Evolutionary conservation across 768 basidiomycete genomes (phyloP), one percentile per base, ranked within the genome.

Genomic region (Hygrophorus pudorinus): DNA sequence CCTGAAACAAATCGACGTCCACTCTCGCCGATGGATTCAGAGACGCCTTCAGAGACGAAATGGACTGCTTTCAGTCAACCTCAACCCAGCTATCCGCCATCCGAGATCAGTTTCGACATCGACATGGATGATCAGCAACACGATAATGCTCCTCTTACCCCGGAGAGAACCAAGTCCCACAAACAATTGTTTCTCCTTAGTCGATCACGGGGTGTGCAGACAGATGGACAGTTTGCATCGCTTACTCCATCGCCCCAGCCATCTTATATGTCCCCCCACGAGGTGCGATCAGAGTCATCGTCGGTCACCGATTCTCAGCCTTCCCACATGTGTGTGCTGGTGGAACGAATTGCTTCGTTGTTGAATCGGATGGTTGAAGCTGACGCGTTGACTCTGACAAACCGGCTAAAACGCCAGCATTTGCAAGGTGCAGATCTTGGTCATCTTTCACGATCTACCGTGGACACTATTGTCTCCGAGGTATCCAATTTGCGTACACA

Each of bases 321-420:
- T 17, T 73, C 74, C 11, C 68, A 70, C 34, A 62, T 86, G 24
- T 69, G 78, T 18, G 55, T 62, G 10, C 63, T 87, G 40, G 57
- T 86, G 27, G 81, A 85, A 32, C 79, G 85, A 46, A 66, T 85
- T 38, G 60, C 68, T 18, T 66, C 71, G 20, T 65, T 98, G 2
- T 53, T 71, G 35, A 66, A 58, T 49, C 66, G 69, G 24, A 70
- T 92, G 46, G 67, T 71, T 20, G 76, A 85, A 49, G 82, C 92
- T 1, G 93, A 98, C 52, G 82, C 93, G 1, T 70, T 83, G 16
- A 91, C 89, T 1, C 68, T 98, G 33, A 89, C 88, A 27, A 86
- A 85, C 50, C 81, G 96, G 20, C 68, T 98, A 20, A 93, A 89
- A 62, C 82, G 91, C 45, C 93, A 97, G 53, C 79, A 92, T 54